These are phyloP conservation scores for Omphalea diandra DNA, from an alignment of 441 rosid species.

Conservation along the genomic window DNA sequence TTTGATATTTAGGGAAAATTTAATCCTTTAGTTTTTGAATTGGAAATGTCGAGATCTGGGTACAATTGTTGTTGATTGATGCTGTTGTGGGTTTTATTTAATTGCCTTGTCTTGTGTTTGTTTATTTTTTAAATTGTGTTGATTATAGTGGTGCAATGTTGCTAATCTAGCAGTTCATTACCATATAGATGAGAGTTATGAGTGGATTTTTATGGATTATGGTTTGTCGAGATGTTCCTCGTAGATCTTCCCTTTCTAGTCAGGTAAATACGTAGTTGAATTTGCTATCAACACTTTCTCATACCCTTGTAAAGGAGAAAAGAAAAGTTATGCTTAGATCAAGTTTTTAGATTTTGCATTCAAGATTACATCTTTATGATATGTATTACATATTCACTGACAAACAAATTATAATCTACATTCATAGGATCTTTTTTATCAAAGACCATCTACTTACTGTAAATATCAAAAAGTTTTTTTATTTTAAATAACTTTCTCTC, in stretches of 20 bases:
- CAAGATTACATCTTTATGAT: not conserved
- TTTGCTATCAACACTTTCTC: no score
- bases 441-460: not conserved
- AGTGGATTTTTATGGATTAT: not conserved
- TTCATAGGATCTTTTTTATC: not conserved
- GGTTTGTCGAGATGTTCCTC: not conserved
- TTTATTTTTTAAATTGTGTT: no score
- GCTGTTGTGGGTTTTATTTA: conserved; percentile 16
- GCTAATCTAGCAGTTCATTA: not conserved
- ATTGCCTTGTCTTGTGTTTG: not conserved
- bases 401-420: not conserved
- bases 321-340: not conserved
- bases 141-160: no score
- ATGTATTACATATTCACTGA: not conserved
- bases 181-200: not conserved
- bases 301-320: not conserved
- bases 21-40: not conserved
- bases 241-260: conserved; percentile 6
- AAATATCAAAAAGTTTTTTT: not conserved
- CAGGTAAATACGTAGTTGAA: no score
- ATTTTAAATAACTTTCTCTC: no score
- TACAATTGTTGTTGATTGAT: no score
- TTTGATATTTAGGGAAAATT: not conserved
- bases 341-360: not conserved
- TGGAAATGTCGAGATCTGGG: conserved; percentile 47